Evolutionary conservation across 2,329 filamentous ascomycete genomes (phyloP).

Genomic region (Nemania diffusa): DNA sequence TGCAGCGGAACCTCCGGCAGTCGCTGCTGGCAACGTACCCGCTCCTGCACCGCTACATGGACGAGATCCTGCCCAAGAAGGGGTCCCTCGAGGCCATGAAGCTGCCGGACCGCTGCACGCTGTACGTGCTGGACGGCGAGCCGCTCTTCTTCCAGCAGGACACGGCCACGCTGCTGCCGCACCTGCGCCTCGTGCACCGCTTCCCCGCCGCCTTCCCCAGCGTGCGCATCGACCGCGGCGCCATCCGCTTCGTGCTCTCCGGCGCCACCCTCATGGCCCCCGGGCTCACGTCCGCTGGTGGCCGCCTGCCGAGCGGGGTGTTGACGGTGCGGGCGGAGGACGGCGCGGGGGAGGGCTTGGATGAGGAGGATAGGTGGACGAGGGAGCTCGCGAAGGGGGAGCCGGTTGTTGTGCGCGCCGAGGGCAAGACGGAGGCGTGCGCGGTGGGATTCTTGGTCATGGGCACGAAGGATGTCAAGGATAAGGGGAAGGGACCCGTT

Average conservation of each 20-base stretch:
- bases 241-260: slow-evolving; percentile 94
- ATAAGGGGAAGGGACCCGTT: slow-evolving; percentile 91
- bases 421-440: slow-evolving; percentile 93
- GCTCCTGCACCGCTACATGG: slow-evolving; percentile 85
- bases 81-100: slow-evolving; percentile 90
- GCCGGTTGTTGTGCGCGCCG: slow-evolving; percentile 88
- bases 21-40: slow-evolving; percentile 88
- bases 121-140: slow-evolving; percentile 82
- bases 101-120: slow-evolving; percentile 87
- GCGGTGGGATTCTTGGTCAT: slow-evolving; percentile 85
- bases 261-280: slow-evolving; percentile 97
- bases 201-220: slow-evolving; percentile 87
- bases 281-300: slow-evolving; percentile 85
- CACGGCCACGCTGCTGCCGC: slow-evolving; percentile 80
- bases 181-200: slow-evolving; percentile 87
- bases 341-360: slow-evolving; percentile 38
- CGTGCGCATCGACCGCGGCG: slow-evolving; percentile 91
- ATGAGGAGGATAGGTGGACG: slow-evolving; percentile 61
- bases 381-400: slow-evolving; percentile 80
- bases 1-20: slow-evolving; percentile 85
- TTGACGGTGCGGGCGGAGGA: slow-evolving; percentile 47
- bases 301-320: slow-evolving; percentile 72
- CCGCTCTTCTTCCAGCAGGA: slow-evolving; percentile 94
- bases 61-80: slow-evolving; percentile 96
- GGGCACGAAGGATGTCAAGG: slow-evolving; percentile 91